Percentiles rank a stretch among this genome's conserved stretches.
Conservation (phyloP, 75 land plant species). For the Sequoia sempervirens region DNA sequence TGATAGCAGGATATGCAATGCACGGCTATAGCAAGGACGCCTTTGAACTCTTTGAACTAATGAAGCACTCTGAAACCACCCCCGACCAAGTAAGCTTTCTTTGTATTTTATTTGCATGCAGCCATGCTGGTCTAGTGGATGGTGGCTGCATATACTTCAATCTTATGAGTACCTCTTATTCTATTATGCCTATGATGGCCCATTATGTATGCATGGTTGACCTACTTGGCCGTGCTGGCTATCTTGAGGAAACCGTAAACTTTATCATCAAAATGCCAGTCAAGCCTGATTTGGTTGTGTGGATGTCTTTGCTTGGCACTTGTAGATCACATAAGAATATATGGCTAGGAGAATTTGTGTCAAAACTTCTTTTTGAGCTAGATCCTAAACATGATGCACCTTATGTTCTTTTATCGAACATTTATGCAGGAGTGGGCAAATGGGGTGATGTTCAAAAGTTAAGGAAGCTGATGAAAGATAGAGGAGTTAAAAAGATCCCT, state of each 20-base stretch:
- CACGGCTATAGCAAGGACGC: conserved; percentile 10
- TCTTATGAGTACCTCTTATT: conserved; percentile 14
- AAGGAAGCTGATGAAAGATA: conserved; percentile 23
- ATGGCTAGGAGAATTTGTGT: conserved; percentile 13
- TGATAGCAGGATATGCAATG: conserved; percentile 24
- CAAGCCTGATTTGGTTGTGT: conserved; percentile 13
- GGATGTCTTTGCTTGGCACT: conserved; percentile 24
- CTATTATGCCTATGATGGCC: conserved; percentile 13
- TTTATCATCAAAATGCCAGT: conserved; percentile 19
- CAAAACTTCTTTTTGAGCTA: conserved; percentile 6
- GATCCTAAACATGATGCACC: conserved; percentile 20
- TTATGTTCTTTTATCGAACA: conserved; percentile 32
- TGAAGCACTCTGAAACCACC: conserved; percentile 1
- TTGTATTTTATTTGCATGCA: conserved; percentile 12
- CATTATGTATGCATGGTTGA: conserved; percentile 36
- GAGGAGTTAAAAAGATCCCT: conserved; percentile 16
- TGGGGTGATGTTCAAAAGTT: conserved; percentile 21
- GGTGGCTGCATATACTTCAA: conserved; percentile 13
- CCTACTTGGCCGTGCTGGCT: conserved; percentile 30
- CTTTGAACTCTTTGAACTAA: conserved; percentile 9
- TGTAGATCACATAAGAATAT: conserved; percentile 23
- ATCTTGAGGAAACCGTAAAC: conserved; percentile 18
- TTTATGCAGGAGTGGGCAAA: conserved; percentile 16
- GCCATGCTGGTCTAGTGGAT: conserved; percentile 16
- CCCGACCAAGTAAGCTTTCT: conserved; percentile 12